Base-by-base conservation (phyloP, 1,284 basidiomycete species). In the Ceratobasidium sp. region DNA sequence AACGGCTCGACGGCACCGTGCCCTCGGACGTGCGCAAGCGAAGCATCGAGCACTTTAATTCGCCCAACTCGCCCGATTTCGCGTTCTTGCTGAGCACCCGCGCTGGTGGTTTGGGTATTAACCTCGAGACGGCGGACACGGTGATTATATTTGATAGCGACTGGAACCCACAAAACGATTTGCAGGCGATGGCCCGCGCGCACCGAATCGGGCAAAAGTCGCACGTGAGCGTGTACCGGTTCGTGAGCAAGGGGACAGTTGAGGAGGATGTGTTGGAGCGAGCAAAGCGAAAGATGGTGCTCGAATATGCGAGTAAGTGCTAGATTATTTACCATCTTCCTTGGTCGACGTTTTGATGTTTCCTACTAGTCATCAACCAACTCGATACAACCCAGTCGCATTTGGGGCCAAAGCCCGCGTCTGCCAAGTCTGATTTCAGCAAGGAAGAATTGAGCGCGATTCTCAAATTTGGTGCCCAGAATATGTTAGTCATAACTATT, bases 381-480 rank as follows among this genome's bases (percentile, higher is more conserved):
- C 98, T 99, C 91, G 97, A 99, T 83, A 99, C 97, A 36, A 96
- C 95, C 44, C 97, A 98, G 76, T 94, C 94, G 59, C 95, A 98
- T 82, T 89, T 99, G 76, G 92, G 92, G 76, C 89, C 91, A 66
- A 94, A 94, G 79, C 67, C 67, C 12, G 85, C 87, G 30, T 81
- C 87, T 28, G 83, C 87, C 54, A 94, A 92, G 77, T 92, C 93
- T 76, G 92, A 96, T 79, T 86, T 98, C 77, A 97, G 94, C 81
- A 98, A 96, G 82, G 97, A 99, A 77, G 97, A 99, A 81, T 86
- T 99, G 46, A 93, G 93, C 44, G 95, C 96, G n/a, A 98, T 99
- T 73, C 87, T 99, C 81, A 99, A 99, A 83, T 99, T 98, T 80
- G 97, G 97, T 70, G 97, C 97, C 9, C 95, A 96, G 81, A 98